A percentile compares a stretch with the other conserved stretches of the same genome.
phyloP scores from a whole-genome alignment of 2,329 filamentous ascomycete genomes.

The Westerdykella sp. region DNA sequence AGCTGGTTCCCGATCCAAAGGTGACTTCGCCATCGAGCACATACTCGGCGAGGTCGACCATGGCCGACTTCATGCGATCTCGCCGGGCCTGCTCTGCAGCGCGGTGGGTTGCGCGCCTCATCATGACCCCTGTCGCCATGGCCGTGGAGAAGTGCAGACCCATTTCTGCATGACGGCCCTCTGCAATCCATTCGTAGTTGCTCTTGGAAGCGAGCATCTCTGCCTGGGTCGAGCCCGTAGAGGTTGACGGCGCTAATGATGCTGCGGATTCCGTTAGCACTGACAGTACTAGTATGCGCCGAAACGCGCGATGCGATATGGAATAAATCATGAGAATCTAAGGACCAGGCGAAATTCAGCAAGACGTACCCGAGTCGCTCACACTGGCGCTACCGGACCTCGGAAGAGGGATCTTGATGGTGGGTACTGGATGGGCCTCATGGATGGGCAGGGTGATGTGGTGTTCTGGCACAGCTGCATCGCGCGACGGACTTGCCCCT shows the following conservation, averaged over 20 bases:
- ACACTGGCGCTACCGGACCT: conserved; percentile 16
- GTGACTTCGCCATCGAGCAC: conserved; percentile 27
- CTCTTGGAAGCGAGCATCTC: conserved; percentile 25
- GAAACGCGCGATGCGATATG: neutral
- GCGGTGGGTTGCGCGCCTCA: conserved; percentile 28
- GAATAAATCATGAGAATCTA: too few species aligned
- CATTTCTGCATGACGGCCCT: conserved; percentile 27
- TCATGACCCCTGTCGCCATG: conserved; percentile 30
- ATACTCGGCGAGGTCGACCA: conserved; percentile 26
- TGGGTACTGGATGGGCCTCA: conserved; percentile 8
- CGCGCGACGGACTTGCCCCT: conserved; percentile 22
- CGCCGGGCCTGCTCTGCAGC: conserved; percentile 28
- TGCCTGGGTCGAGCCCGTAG: conserved; percentile 16
- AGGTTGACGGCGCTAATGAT: neutral
- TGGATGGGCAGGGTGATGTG: conserved; percentile 3
- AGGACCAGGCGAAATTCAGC: too few species aligned
- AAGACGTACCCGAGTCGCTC: conserved; percentile 1
- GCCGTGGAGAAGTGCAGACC: conserved; percentile 27
- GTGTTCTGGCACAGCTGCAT: conserved; percentile 8
- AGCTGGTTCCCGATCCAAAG: conserved; percentile 26
- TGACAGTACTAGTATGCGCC: neutral
- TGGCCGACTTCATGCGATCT: conserved; percentile 28
- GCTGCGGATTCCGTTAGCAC: neutral
- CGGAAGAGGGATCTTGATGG: conserved; percentile 21
- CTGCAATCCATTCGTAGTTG: conserved; percentile 27